Percentiles rank a stretch among this genome's conserved stretches.
phyloP scores from a whole-genome alignment of 106 monocot genomes.

The Apostasia shenzhenica region DNA sequence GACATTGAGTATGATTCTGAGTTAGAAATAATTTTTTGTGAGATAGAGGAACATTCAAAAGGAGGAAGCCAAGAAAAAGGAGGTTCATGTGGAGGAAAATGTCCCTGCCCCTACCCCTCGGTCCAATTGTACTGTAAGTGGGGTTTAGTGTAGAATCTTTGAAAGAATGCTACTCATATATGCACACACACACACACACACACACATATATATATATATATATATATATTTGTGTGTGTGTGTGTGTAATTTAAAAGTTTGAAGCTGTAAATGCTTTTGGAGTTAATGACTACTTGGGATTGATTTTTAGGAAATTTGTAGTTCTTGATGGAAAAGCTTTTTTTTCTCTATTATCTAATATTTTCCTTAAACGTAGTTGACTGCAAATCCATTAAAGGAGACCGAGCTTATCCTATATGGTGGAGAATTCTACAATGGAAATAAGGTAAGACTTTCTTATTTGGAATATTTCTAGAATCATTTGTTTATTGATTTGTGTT shows the following conservation, averaged over 20 bases:
- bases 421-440: conserved; percentile 97
- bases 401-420: conserved; percentile 87
- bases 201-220: no score
- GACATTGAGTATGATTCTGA: no score
- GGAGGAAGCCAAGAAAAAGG: conserved; percentile 99
- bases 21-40: not conserved
- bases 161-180: no score
- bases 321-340: not conserved
- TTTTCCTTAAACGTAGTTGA: conserved; percentile 36
- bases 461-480: no score
- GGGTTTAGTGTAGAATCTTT: no score
- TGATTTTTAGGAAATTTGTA: no score
- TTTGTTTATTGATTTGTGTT: no score
- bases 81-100: conserved; percentile 88
- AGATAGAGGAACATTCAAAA: conserved; percentile 82
- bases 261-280: no score
- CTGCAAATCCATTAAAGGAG: conserved; percentile 74
- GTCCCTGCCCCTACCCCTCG: conserved; percentile 88
- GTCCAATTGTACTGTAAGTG: conserved; percentile 72
- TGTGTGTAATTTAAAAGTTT: not conserved
- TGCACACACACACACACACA: not conserved
- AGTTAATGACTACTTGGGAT: no score
- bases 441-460: conserved; percentile 42
- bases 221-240: not conserved
- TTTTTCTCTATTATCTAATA: not conserved